Evolutionary conservation across 2,329 filamentous ascomycete genomes (phyloP).

Genomic region (Gnomoniopsis sp.): DNA sequence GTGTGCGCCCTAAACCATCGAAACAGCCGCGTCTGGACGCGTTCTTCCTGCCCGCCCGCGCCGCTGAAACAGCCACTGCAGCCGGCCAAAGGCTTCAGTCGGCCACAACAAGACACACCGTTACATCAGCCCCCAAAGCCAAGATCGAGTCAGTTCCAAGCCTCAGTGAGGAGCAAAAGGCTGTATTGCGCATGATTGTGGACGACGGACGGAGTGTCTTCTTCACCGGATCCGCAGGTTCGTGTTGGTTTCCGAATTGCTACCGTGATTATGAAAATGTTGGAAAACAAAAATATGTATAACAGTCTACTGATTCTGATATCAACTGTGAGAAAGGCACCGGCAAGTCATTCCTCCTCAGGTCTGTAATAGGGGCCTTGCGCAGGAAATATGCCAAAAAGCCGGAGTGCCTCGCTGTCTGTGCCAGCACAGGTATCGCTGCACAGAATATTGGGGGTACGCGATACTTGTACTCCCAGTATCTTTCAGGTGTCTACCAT

Average conservation of each 20-base stretch:
- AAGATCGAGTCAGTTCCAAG: neutral
- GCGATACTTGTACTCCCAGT: neutral
- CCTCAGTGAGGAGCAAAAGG: conserved; percentile 67
- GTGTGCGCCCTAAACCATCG: neutral
- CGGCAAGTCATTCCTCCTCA: conserved; percentile 71
- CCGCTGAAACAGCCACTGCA: neutral
- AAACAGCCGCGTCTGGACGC: conserved; percentile 7
- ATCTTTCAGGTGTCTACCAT: too few relatives aligned
- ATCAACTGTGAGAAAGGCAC: conserved; percentile 47
- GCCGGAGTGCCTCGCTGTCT: conserved; percentile 66
- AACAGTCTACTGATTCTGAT: neutral
- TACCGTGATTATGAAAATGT: too few relatives aligned
- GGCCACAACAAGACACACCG: neutral
- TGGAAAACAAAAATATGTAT: too few relatives aligned
- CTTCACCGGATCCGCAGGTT: conserved; percentile 65
- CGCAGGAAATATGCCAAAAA: conserved; percentile 60
- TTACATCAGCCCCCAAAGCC: neutral
- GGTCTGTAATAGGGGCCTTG: conserved; percentile 66
- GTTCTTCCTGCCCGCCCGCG: neutral
- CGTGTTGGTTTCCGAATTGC: neutral
- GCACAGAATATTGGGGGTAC: conserved; percentile 70
- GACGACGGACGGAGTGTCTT: conserved; percentile 69
- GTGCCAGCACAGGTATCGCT: conserved; percentile 71
- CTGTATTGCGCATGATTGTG: conserved; percentile 63
- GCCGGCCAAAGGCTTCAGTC: neutral